phyloP scores from a whole-genome alignment of 805 yeast species.

The Starmera caribaea region DNA sequence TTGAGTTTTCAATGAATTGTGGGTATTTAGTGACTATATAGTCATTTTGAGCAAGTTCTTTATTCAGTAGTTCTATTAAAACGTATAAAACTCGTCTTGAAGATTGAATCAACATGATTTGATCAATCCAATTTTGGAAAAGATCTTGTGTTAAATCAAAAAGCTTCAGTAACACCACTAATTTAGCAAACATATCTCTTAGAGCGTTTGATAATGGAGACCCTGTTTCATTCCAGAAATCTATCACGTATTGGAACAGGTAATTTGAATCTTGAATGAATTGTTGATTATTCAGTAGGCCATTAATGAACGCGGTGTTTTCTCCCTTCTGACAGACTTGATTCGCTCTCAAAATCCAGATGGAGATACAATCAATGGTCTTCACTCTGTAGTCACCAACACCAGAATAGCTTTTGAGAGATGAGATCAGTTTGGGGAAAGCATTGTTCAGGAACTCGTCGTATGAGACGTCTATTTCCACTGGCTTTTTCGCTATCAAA shows the following conservation, averaged over 20 bases:
- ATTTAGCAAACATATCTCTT: conserved; percentile 47
- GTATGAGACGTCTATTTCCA: no score
- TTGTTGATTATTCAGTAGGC: no score
- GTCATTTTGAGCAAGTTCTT: conserved; percentile 30
- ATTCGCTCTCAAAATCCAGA: conserved; percentile 52
- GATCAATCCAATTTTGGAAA: conserved; percentile 35
- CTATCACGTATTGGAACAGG: conserved; percentile 46
- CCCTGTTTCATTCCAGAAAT: conserved; percentile 62
- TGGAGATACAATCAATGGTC: conserved; percentile 49
- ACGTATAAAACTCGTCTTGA: conserved; percentile 54
- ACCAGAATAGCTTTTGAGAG: conserved; percentile 25
- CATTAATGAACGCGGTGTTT: conserved; percentile 4
- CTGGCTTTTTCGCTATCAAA: no score
- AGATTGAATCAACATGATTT: conserved; percentile 33
- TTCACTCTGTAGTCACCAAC: conserved; percentile 28
- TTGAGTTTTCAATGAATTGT: conserved; percentile 34
- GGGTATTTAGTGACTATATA: conserved; percentile 35
- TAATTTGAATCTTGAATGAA: conserved; percentile 15
- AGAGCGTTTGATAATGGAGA: conserved; percentile 65
- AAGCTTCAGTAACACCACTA: conserved; percentile 31
- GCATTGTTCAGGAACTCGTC: conserved; percentile 7
- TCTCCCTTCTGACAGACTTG: conserved; percentile 25
- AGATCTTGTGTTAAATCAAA: conserved; percentile 15
- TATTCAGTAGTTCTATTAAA: conserved; percentile 46
- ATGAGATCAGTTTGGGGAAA: conserved; percentile 21